Evolutionary conservation across 2,329 filamentous ascomycete species (phyloP), one percentile per base, ranked within the genome.

Genomic region (Beauveria brongniartii): DNA sequence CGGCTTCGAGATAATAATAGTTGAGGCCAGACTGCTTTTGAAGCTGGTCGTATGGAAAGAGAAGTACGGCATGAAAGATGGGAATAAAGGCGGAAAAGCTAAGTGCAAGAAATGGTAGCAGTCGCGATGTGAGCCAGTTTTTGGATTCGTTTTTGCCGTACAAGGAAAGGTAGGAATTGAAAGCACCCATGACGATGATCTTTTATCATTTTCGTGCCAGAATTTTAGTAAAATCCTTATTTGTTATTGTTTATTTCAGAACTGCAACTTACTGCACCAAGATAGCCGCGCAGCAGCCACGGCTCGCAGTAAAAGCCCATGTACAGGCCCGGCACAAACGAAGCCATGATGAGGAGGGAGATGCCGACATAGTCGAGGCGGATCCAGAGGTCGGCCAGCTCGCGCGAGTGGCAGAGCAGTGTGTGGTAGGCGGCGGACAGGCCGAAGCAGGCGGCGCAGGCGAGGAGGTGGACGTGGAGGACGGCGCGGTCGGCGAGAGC

Each of bases 1-100:
- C 67, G 1, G 74, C 75, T 55, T 78, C 76, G 1, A 72, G 65
- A 34, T 75, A 67, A 59, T 77, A 77, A 48, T 73, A 78, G 20
- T 71, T 70, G 56, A 78, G 64, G 2, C 75, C 75, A 4, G 74
- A 71, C 62, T 77, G 74, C 64, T 70, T 70, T 53, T 69, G 65
- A 63, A 77, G 71, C 64, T 76, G 71, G 3, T 65, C 59, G 52
- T 75, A 73, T 1, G 74, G 72, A 50, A 75, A 75, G 48, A 74
- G 68, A 20, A 65, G 53, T 30, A 71, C 70, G 2, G 72, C 74
- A 60, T 78, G 75, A n/a, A 71, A 67, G 18, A 77, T 70, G 3
- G 75, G 75, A 5, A 70, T 70, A 34, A 77, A 64, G 2, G 71
- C 74, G 5, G 73, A 76, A 37, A 78, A 54, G 3, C 74, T 74